Percentiles rank a stretch among this genome's conserved stretches.
phyloP scores from a whole-genome alignment of 495 filamentous ascomycete genomes.

The Trichoderma reesei region DNA sequence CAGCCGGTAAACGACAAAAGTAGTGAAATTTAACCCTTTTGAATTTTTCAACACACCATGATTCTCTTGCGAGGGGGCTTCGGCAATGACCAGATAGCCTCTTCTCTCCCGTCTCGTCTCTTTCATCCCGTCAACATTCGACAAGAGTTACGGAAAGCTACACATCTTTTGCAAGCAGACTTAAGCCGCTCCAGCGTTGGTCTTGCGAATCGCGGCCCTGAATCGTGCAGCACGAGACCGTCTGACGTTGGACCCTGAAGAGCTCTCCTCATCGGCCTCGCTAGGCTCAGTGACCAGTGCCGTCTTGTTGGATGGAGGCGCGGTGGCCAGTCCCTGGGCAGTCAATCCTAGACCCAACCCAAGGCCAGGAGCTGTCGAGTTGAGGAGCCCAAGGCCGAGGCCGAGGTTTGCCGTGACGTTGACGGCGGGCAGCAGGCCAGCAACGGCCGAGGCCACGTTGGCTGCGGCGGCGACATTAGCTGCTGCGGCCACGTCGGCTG shows the following conservation, averaged over 20 bases:
- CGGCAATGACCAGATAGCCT: too few species aligned
- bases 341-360: neutral
- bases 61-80: too few species aligned
- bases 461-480: neutral
- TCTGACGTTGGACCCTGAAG: neutral
- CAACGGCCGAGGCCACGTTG: too few species aligned
- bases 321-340: neutral
- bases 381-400: too few species aligned
- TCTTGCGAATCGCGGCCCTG: neutral
- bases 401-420: too few species aligned
- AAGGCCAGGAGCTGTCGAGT: neutral
- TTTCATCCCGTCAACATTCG: too few species aligned
- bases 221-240: neutral
- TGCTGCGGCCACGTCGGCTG: neutral
- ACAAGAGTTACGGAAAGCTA: too few species aligned
- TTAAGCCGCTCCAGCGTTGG: neutral
- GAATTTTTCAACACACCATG: too few species aligned
- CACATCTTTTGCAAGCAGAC: neutral
- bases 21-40: too few species aligned
- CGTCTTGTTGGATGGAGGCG: neutral
- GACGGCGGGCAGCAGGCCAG: too few species aligned
- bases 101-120: too few species aligned
- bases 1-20: too few species aligned
- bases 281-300: neutral
- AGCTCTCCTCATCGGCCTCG: neutral